Evolutionary conservation across 2,329 filamentous ascomycete species (phyloP).

Genomic region (Diaporthe vexans): DNA sequence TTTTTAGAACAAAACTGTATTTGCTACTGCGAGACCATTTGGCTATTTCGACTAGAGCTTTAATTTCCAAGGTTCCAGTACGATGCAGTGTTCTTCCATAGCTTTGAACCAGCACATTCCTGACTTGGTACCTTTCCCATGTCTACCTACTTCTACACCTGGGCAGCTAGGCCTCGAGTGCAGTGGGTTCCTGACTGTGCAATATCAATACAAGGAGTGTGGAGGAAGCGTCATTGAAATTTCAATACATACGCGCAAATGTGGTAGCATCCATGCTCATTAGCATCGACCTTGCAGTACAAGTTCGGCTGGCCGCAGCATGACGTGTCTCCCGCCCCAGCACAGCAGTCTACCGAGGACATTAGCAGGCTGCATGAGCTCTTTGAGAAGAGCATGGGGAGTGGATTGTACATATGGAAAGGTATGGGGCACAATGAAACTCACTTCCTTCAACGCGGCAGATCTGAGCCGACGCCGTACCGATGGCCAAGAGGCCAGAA

Average conservation of each 20-base stretch:
- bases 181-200: not conserved
- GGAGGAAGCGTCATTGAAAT: too few species aligned
- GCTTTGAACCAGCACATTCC: too few species aligned
- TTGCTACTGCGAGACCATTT: too few species aligned
- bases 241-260: not conserved
- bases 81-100: too few species aligned
- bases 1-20: too few species aligned
- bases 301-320: slow-evolving; percentile 14
- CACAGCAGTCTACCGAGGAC: not conserved
- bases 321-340: not conserved
- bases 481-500: not conserved
- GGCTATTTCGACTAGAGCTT: not conserved
- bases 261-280: slow-evolving; percentile 8
- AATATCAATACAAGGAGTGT: not conserved
- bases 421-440: not conserved
- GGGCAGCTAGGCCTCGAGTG: not conserved
- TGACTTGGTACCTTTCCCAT: not conserved
- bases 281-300: not conserved
- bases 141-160: not conserved
- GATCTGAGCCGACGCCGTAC: not conserved
- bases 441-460: slow-evolving; percentile 12
- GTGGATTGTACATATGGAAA: not conserved
- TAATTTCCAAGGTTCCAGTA: not conserved
- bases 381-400: not conserved
- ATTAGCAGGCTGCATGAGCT: not conserved